A percentile compares a stretch with the other conserved stretches of the same genome.
phyloP scores from a whole-genome alignment of 2,329 filamentous ascomycete genomes.

The Aureobasidium sp. region DNA sequence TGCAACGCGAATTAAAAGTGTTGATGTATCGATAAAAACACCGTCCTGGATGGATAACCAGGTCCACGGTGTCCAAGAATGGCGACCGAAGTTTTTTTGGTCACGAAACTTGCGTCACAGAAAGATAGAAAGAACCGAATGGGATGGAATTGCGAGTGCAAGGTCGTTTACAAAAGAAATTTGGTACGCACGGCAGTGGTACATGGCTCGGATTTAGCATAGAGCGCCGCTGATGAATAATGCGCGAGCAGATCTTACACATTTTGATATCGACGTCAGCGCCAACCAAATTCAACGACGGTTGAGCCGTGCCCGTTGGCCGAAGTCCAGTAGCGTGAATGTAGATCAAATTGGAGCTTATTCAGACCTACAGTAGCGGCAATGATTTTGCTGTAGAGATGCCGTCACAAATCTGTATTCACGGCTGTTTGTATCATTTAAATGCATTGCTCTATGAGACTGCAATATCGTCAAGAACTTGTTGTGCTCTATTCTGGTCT shows the following conservation, averaged over 20 bases:
- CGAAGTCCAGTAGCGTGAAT: background rate
- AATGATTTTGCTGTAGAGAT: background rate
- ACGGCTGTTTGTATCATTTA: background rate
- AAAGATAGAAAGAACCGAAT: background rate
- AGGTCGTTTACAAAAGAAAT: slow-evolving; percentile 2
- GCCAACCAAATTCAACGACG: slow-evolving; percentile 13
- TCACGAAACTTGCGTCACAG: background rate
- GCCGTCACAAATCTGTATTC: background rate
- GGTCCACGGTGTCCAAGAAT: background rate
- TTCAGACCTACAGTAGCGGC: slow-evolving; percentile 8
- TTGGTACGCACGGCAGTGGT: background rate
- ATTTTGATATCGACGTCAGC: slow-evolving; percentile 16
- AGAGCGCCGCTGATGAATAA: slow-evolving; percentile 15
- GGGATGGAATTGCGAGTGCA: background rate
- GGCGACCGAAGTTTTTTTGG: background rate
- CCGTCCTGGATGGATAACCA: background rate
- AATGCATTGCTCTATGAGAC: background rate
- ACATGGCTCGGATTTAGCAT: slow-evolving; percentile 8
- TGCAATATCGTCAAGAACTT: background rate
- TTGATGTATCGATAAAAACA: background rate
- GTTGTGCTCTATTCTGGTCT: background rate
- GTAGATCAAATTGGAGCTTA: slow-evolving; percentile 14
- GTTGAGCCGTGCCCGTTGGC: slow-evolving; percentile 9
- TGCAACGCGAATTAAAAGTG: background rate
- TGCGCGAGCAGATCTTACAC: background rate